Evolutionary conservation across 345 rosid genomes (phyloP).

Genomic region (Salix udensis): DNA sequence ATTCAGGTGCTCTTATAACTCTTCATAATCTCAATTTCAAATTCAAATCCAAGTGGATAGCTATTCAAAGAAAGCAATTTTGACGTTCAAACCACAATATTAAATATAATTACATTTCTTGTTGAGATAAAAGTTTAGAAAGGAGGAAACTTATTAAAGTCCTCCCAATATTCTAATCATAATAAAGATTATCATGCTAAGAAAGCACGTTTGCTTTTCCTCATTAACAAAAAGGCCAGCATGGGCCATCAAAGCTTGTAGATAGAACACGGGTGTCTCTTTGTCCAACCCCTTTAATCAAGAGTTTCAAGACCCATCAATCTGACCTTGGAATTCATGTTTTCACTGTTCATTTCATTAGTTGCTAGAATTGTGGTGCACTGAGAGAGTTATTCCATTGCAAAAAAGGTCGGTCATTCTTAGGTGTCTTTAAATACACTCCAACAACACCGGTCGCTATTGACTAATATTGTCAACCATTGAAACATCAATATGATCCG

Average conservation of each 20-base stretch:
- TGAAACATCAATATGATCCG: neutral
- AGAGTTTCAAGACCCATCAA: constrained; percentile 15
- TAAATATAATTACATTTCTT: no score
- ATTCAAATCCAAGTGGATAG: neutral
- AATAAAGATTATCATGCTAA: constrained; percentile 2
- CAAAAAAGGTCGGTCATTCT: no score
- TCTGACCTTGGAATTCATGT: constrained; percentile 22
- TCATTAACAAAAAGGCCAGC: constrained; percentile 23
- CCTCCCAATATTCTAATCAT: neutral
- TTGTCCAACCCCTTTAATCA: constrained; percentile 29
- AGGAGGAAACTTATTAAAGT: neutral
- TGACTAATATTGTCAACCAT: neutral
- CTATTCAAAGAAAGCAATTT: neutral
- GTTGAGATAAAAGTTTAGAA: neutral
- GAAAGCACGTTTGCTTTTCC: constrained; percentile 33
- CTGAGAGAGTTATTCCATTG: neutral
- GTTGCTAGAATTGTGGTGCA: neutral
- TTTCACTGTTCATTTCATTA: constrained; percentile 4
- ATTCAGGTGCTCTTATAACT: neutral
- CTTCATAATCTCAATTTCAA: neutral
- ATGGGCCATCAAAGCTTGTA: constrained; percentile 29
- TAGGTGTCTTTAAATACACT: neutral
- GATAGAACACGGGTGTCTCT: constrained; percentile 32
- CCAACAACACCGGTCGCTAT: neutral
- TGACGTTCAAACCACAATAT: neutral